Percentiles rank a stretch among this genome's conserved stretches.
Conservation (phyloP, 257 asterid genomes). For the Lycium ferocissimum region DNA sequence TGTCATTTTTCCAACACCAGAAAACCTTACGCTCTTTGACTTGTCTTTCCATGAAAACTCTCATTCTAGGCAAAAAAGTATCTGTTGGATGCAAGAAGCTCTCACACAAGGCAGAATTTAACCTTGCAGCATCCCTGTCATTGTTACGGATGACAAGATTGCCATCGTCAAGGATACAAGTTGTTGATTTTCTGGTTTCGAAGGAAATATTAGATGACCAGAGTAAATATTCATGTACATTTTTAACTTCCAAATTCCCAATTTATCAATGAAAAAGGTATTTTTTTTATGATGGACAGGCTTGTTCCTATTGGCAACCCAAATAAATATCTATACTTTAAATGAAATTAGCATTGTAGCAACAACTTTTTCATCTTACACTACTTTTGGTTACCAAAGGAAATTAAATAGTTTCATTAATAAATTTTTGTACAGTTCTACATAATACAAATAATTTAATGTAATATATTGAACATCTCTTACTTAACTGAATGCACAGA, state of each 20-base stretch:
- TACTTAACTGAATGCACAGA: too few species aligned
- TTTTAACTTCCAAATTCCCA: constrained; percentile 51
- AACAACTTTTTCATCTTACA: background rate
- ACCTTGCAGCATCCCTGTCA: background rate
- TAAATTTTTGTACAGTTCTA: too few species aligned
- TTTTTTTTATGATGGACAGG: constrained; percentile 55
- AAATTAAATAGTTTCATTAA: too few species aligned
- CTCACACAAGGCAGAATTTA: constrained; percentile 41
- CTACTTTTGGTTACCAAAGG: too few species aligned
- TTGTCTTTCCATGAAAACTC: constrained; percentile 34
- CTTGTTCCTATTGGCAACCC: constrained; percentile 73
- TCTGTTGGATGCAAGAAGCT: constrained; percentile 69
- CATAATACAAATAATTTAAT: too few species aligned
- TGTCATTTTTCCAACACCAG: constrained; percentile 57
- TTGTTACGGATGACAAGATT: constrained; percentile 40
- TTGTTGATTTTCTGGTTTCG: constrained; percentile 43
- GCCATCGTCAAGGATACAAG: constrained; percentile 54
- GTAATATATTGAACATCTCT: too few species aligned
- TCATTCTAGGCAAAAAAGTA: constrained; percentile 64
- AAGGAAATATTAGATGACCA: constrained; percentile 54
- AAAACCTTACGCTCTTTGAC: constrained; percentile 47
- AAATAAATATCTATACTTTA: constrained; percentile 48
- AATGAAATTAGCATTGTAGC: background rate
- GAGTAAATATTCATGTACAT: constrained; percentile 34
- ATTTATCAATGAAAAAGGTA: constrained; percentile 37